A percentile compares a stretch with the other conserved stretches of the same genome.
These are phyloP conservation scores for Boletus vermiculosoides DNA, from an alignment of 768 basidiomycete genomes.

Conservation along the genomic window DNA sequence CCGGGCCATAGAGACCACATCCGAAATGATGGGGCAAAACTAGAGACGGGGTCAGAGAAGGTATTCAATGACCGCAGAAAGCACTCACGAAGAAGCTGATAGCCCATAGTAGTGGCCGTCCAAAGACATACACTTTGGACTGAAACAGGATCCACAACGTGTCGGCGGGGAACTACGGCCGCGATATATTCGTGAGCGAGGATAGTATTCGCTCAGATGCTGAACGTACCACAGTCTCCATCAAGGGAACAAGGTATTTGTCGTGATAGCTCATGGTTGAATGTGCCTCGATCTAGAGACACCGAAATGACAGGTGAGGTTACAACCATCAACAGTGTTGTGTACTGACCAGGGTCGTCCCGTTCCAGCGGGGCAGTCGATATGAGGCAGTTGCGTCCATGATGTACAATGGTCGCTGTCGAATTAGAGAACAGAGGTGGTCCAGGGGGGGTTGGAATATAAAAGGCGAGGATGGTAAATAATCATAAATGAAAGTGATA, in stretches of 20 bases:
- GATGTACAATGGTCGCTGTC: neutral
- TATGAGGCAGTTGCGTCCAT: conserved; percentile 10
- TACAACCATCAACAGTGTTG: neutral
- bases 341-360: conserved; percentile 11
- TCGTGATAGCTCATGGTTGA: neutral
- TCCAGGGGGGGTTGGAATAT: neutral
- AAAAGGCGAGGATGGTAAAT: neutral
- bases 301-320: neutral
- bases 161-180: neutral
- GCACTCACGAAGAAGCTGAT: conserved; percentile 23
- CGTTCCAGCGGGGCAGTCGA: conserved; percentile 1
- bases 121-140: neutral
- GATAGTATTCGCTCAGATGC: neutral
- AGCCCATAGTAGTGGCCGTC: conserved; percentile 13
- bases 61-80: neutral
- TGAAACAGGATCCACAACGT: conserved; percentile 5
- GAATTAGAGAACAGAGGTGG: neutral
- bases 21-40: conserved; percentile 24
- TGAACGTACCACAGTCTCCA: conserved; percentile 2
- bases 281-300: conserved; percentile 8
- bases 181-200: neutral
- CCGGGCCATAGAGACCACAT: conserved; percentile 19
- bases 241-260: conserved; percentile 3
- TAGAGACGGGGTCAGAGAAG: neutral
- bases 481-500: conserved; percentile 1